A percentile compares a stretch with the other conserved stretches of the same genome.
These are phyloP conservation scores for Russula earlei DNA, from an alignment of 768 basidiomycete species.

Conservation along the genomic window DNA sequence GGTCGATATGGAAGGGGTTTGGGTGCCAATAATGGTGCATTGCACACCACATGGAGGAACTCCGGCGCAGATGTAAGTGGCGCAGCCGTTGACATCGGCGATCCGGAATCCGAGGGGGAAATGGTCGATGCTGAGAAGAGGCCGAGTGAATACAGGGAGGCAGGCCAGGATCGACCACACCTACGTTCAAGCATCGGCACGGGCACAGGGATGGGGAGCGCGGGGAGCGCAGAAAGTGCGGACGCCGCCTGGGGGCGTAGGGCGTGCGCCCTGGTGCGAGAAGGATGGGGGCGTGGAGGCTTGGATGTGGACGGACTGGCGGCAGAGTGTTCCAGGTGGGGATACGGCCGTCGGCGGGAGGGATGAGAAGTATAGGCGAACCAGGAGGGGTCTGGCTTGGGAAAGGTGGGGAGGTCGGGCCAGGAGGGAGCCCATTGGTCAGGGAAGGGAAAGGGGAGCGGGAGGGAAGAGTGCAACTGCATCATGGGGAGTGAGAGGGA, in stretches of 20 bases:
- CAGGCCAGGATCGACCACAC: conserved; percentile 22
- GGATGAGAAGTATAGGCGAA: not conserved
- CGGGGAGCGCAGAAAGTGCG: not conserved
- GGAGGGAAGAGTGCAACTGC: conserved; percentile 18
- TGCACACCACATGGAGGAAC: conserved; percentile 45
- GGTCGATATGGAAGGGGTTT: conserved; percentile 62
- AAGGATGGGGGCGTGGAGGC: not conserved
- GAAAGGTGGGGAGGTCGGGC: not conserved
- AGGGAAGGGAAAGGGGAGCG: conserved; percentile 21
- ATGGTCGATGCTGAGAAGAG: conserved; percentile 29
- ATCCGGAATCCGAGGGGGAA: conserved; percentile 32
- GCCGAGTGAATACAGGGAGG: not conserved
- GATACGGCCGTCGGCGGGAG: not conserved
- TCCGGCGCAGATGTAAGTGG: conserved; percentile 25
- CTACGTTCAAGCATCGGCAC: conserved; percentile 20
- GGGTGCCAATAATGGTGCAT: conserved; percentile 59
- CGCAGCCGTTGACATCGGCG: conserved; percentile 23
- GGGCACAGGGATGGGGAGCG: not conserved
- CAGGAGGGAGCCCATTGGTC: conserved; percentile 14
- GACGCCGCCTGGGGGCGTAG: conserved; percentile 1
- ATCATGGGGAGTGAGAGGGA: conserved; percentile 20
- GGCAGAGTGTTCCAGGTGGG: not conserved
- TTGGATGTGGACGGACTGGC: not conserved
- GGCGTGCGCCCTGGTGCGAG: not conserved
- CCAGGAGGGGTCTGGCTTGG: conserved; percentile 10